phyloP scores from a whole-genome alignment of 179 eudicot genomes.

The Camellia oleifera region DNA sequence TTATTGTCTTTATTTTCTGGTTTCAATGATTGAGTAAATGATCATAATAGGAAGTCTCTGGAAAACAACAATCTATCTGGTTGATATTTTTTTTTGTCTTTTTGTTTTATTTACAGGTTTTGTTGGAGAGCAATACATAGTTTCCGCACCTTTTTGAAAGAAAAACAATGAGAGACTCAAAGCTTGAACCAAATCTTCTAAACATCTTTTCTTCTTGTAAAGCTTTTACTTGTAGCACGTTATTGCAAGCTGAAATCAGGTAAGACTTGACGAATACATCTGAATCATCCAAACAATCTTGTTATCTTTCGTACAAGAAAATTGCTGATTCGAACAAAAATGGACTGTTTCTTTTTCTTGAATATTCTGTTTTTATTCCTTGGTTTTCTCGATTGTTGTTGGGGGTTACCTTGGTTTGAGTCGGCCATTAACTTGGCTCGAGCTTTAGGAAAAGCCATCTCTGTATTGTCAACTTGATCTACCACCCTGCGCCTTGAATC shows the following conservation, averaged over 20 bases:
- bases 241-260: slow-evolving; percentile 10
- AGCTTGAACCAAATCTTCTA: slow-evolving; percentile 1
- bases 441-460: slow-evolving; percentile 10
- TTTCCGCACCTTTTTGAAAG: not conserved
- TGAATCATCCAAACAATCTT: slow-evolving; percentile 13
- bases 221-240: slow-evolving; percentile 8
- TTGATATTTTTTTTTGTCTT: not conserved
- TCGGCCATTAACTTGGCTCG: not conserved
- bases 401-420: not conserved
- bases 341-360: slow-evolving; percentile 19
- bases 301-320: slow-evolving; percentile 9
- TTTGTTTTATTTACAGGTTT: not conserved
- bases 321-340: slow-evolving; percentile 8
- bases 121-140: not conserved
- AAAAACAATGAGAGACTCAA: not conserved
- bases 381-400: not conserved
- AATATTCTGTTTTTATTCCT: not conserved
- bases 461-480: not conserved
- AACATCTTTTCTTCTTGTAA: not conserved
- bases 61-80: not conserved
- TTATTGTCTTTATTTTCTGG: not conserved
- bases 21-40: not conserved
- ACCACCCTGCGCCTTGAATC: slow-evolving; percentile 4
- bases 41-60: not conserved
- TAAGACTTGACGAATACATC: not conserved